Base-by-base conservation (phyloP, 1,284 basidiomycete genomes). In the Kwoniella shivajii region DNA sequence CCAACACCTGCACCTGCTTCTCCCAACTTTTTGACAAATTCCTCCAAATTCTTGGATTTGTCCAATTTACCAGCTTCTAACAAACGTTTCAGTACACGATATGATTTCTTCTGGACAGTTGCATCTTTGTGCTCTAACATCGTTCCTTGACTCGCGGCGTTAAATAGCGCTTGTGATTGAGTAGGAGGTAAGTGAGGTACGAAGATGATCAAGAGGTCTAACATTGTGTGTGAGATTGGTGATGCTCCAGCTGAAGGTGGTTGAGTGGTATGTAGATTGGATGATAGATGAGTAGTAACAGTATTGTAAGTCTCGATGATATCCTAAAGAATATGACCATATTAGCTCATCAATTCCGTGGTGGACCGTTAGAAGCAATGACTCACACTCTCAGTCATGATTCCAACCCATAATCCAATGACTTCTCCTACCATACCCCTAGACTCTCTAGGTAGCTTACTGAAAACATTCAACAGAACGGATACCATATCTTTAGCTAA, bases 391-490 rank as follows among this genome's bases (percentile, higher is more conserved):
- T 86, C 82, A 41, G 84, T 85, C 50, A 93, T 86, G 62, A 98
- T 88, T 7, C 84, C 84, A 24, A 90, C 82, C 89, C 94, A 99
- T n/a, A 84, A 82, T 20, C 83, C 84, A 66, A 98, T 89, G 33
- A 90, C 90, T 54, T 95, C 92, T 36, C 92, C 90, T n/a, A 98
- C 86, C 77, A 86, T 84, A 3, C 86, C 87, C 45, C 92, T 84
- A 43, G 83, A 84, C 62, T 95, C 91, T 43, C 85, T 82, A 3
- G 84, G 84, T 22, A 90, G 85, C 67, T 86, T 92, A 59, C 88
- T 84, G 76, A 97, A 98, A n/a, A 99, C 88, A 73, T 99, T 98
- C 82, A 98, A 95, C 42, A 97, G 82, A 4, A 98, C 91, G 0
- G 92, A 88, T 26, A 98, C 84, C 86, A 96, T 94, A 70, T 91